A percentile compares a stretch with the other conserved stretches of the same genome.
These are phyloP conservation scores for Cercospora sesami DNA, from an alignment of 2,329 filamentous ascomycete genomes.

Conservation along the genomic window DNA sequence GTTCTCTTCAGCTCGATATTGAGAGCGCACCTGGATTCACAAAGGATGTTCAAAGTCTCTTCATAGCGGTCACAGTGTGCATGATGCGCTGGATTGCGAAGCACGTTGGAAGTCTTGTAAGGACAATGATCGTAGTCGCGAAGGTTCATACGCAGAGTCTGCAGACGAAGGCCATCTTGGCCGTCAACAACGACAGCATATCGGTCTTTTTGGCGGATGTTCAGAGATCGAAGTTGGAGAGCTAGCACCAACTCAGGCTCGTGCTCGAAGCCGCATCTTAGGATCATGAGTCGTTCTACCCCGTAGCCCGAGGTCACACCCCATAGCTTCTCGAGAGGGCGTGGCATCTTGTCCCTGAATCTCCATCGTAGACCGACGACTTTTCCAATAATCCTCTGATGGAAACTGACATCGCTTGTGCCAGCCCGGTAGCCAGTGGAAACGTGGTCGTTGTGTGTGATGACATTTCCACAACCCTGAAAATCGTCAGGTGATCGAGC, in stretches of 20 bases:
- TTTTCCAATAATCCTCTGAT: not conserved
- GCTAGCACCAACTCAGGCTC: not conserved
- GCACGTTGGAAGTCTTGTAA: not conserved
- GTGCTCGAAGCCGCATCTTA: not conserved
- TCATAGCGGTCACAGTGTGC: no score
- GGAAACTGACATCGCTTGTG: not conserved
- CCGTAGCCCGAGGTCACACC: no score
- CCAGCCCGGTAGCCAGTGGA: not conserved
- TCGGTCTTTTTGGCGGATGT: not conserved
- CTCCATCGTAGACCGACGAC: not conserved
- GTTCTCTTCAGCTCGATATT: not conserved
- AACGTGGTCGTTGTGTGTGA: not conserved
- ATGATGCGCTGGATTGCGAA: no score
- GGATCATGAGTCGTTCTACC: no score
- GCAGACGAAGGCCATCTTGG: no score
- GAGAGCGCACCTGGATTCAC: no score
- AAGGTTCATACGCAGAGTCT: not conserved
- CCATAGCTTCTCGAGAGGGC: no score
- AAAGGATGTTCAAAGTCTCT: no score
- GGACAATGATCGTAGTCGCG: not conserved
- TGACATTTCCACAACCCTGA: not conserved
- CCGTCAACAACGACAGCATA: no score
- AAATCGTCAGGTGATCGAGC: not conserved
- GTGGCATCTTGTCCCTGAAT: not conserved
- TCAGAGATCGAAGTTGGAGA: not conserved